phyloP scores from a whole-genome alignment of 495 filamentous ascomycete species.

The Aspergillus ellipticus region DNA sequence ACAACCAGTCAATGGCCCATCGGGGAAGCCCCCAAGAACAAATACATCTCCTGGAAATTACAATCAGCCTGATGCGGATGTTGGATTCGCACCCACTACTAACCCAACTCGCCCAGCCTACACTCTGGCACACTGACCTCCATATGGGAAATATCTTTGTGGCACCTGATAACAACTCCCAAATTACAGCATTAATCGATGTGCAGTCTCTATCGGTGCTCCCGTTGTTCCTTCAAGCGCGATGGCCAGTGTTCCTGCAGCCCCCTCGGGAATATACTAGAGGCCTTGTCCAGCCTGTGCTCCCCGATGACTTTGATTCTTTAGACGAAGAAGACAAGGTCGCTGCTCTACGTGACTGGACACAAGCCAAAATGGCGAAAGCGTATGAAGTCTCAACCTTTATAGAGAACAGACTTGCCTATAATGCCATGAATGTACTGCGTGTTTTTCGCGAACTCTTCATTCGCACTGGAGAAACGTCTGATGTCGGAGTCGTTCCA shows the following conservation, averaged over 20 bases:
- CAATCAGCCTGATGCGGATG: conserved; percentile 16
- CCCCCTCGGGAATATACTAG: conserved; percentile 20
- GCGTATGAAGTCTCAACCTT: conserved; percentile 30
- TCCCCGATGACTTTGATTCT: conserved; percentile 22
- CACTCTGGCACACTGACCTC: conserved; percentile 31
- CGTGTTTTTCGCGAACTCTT: conserved; percentile 35
- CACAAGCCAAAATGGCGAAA: conserved; percentile 7
- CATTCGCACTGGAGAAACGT: conserved; percentile 27
- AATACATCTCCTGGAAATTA: conserved; percentile 13
- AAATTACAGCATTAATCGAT: conserved; percentile 23
- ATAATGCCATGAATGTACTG: conserved; percentile 27
- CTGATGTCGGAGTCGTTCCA: conserved; percentile 30
- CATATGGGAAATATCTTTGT: conserved; percentile 36
- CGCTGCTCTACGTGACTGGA: conserved; percentile 21
- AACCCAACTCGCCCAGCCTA: conserved; percentile 18
- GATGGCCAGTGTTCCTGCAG: conserved; percentile 26
- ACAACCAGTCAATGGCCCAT: not conserved
- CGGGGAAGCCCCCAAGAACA: not conserved
- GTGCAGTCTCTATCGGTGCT: conserved; percentile 23
- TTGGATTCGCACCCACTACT: conserved; percentile 20
- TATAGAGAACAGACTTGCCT: conserved; percentile 24
- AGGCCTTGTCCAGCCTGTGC: conserved; percentile 21
- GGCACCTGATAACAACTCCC: conserved; percentile 16
- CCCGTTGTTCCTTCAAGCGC: conserved; percentile 27
- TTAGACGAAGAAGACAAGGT: conserved; percentile 21